Evolutionary conservation across 1,284 basidiomycete genomes (phyloP), one percentile per base, ranked within the genome.

Genomic region (Caloboletus firmus): DNA sequence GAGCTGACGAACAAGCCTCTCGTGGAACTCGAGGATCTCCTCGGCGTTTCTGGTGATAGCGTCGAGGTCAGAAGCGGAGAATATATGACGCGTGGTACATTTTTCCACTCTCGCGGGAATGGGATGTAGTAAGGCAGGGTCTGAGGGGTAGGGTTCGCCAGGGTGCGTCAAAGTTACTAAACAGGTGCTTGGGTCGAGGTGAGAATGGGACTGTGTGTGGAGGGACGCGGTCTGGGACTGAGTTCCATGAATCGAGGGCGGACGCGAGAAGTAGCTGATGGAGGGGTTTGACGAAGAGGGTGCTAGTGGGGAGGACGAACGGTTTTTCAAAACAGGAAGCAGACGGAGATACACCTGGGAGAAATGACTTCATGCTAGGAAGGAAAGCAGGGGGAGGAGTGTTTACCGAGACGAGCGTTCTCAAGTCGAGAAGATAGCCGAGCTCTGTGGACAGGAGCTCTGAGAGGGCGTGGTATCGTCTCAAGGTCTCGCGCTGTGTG

Each of bases 361-460:
- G 24, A 35, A 31, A 20, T 5, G 32, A 18, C 63, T 62, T 78
- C 78, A 56, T 45, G 24, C 12, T 24, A 15, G 18, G 20, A 26
- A 40, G 4, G 43, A 47, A n/a, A 20, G 40, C 4, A 32, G 42
- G 34, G 24, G 45, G 51, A 37, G 44, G 48, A 5, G 52, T 32
- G 69, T 81, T 61, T 68, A 91, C 91, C 60, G 80, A 81, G 43
- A 93, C 87, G 40, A 97, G 79, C 13, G 81, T 80, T 54, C 84
- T 81, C 59, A 97, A 71, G 69, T 94, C 91, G 49, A 79, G 72
- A 13, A 93, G 78, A 67, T 96, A 97, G 7, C 83, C 83, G 18
- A 85, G 76, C 73, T 97, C 94, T 0, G 93, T 95, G 56, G 83
- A 79, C 32, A 95, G 78, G 32, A 97, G 76, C 72, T 97, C 94